Percentiles rank a stretch among this genome's conserved stretches.
These are phyloP conservation scores for Alternaria novae-zelandiae DNA, from an alignment of 2,329 filamentous ascomycete species.

Conservation along the genomic window DNA sequence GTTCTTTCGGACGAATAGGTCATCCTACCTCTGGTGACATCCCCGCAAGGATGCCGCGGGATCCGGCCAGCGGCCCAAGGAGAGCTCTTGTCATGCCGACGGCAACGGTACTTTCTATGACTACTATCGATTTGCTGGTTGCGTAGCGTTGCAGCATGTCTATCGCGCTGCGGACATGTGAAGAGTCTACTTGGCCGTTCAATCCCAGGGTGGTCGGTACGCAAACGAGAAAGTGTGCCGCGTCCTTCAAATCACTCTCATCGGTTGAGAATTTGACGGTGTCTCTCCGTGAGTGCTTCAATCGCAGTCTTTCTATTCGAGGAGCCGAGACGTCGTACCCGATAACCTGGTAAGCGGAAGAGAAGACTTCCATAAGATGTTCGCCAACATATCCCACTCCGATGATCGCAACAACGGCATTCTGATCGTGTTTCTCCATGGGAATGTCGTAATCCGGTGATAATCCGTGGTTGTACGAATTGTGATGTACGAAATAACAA, in stretches of 20 bases:
- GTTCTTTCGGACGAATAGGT: not conserved
- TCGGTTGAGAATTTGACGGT: not conserved
- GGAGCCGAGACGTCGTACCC: slow-evolving; percentile 38
- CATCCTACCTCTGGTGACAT: slow-evolving; percentile 58
- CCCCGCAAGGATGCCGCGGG: slow-evolving; percentile 31
- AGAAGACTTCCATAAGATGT: slow-evolving; percentile 57
- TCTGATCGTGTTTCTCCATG: not conserved
- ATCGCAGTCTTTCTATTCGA: slow-evolving; percentile 1
- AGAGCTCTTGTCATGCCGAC: slow-evolving; percentile 62
- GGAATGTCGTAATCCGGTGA: not conserved
- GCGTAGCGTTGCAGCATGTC: slow-evolving; percentile 52
- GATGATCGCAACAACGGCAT: slow-evolving; percentile 51
- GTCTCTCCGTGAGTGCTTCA: not conserved
- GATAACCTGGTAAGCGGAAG: slow-evolving; percentile 50
- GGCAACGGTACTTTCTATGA: slow-evolving; percentile 60
- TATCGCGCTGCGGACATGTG: slow-evolving; percentile 55
- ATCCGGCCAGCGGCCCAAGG: slow-evolving; percentile 53
- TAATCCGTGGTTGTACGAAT: not conserved
- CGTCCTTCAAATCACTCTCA: slow-evolving; percentile 21
- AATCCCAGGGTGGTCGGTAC: slow-evolving; percentile 59
- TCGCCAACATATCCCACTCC: slow-evolving; percentile 62
- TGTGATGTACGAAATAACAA: not conserved
- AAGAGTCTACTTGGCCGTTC: slow-evolving; percentile 57
- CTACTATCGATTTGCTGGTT: slow-evolving; percentile 54
- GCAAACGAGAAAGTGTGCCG: slow-evolving; percentile 61